Conservation (phyloP, 352 stramenopile genomes). For the Globisporangium radiosum region DNA sequence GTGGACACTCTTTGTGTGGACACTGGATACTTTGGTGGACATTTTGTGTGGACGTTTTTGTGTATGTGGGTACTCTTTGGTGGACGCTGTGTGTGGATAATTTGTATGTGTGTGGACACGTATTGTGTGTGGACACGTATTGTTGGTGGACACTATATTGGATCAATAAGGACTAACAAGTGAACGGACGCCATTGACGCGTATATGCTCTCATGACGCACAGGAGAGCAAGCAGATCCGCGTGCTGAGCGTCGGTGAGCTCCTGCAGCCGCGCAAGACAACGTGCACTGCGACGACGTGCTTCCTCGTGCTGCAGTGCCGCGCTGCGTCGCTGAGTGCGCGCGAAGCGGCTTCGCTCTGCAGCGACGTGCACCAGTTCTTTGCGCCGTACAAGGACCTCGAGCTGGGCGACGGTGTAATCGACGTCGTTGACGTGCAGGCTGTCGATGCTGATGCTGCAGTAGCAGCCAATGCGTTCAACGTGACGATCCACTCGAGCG, state of each 20-base stretch:
- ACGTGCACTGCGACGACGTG: conserved; percentile 40
- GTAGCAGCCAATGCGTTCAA: conserved; percentile 16
- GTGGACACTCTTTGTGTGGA: too few relatives aligned
- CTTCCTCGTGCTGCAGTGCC: conserved; percentile 44
- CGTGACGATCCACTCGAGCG: conserved; percentile 40
- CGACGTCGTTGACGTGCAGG: conserved; percentile 10
- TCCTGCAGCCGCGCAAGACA: conserved; percentile 27
- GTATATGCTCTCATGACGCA: not conserved
- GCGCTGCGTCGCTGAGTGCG: conserved; percentile 5
- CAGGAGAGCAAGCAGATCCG: conserved; percentile 35
- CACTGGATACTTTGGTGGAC: not conserved
- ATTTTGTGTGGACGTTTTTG: too few relatives aligned
- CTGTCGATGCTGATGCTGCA: not conserved
- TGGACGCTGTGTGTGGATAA: too few relatives aligned
- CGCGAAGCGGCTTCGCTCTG: conserved; percentile 14
- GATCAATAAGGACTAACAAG: too few relatives aligned
- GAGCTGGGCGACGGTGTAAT: conserved; percentile 30
- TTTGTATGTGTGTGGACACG: too few relatives aligned
- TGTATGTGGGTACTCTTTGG: too few relatives aligned
- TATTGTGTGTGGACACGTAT: too few relatives aligned
- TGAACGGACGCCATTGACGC: too few relatives aligned
- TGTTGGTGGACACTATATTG: too few relatives aligned
- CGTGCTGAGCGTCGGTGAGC: conserved; percentile 18
- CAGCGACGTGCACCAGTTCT: conserved; percentile 57
- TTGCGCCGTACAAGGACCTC: conserved; percentile 62